phyloP scores from a whole-genome alignment of 2,329 filamentous ascomycete species.

The Paecilomyces dactylethromorphus region DNA sequence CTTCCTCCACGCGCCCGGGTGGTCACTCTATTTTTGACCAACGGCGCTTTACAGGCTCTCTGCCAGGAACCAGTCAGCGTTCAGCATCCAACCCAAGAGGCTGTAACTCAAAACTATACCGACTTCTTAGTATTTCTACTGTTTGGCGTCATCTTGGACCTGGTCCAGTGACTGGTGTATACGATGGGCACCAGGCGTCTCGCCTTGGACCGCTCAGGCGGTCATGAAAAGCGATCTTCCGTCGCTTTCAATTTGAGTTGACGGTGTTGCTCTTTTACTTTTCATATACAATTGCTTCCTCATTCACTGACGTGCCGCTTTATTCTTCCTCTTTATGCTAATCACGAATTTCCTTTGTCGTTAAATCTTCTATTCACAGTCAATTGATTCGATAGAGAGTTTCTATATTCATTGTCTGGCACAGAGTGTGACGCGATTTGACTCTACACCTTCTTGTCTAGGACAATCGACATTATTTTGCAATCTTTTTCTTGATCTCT shows the following conservation, averaged over 20 bases:
- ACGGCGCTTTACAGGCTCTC: constrained; percentile 13
- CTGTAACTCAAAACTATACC: neutral
- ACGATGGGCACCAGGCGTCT: neutral
- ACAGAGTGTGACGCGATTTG: neutral
- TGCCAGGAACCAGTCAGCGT: constrained; percentile 8
- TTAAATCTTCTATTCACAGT: neutral
- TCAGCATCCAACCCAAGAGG: constrained; percentile 20
- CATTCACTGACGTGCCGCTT: constrained; percentile 6
- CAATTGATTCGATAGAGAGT: neutral
- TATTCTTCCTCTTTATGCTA: constrained; percentile 8
- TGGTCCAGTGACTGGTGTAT: neutral
- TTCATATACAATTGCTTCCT: neutral
- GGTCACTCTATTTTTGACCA: constrained; percentile 18
- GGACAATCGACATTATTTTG: neutral
- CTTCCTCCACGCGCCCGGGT: constrained; percentile 20
- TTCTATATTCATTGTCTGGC: neutral
- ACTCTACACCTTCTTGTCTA: neutral
- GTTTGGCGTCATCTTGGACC: neutral
- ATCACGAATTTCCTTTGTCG: neutral
- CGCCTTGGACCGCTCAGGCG: neutral
- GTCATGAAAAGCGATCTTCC: neutral
- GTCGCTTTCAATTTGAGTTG: neutral
- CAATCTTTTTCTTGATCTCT: neutral
- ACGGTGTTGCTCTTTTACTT: neutral
- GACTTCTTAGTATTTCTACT: neutral